Conservation (phyloP, 2,329 filamentous ascomycete genomes). For the Alternaria infectoria region DNA sequence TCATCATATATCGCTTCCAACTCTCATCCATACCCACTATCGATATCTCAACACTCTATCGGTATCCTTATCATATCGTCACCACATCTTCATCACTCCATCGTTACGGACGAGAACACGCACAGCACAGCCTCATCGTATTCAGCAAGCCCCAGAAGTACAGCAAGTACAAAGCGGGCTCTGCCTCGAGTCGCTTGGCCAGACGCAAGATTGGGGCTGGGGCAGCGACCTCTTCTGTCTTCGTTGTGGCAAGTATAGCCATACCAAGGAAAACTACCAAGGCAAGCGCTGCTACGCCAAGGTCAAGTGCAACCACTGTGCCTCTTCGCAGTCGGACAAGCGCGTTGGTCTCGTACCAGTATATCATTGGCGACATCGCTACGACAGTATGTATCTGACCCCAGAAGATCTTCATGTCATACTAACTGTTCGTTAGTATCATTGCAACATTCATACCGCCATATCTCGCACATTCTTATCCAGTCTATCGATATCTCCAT, state of each 20-base stretch:
- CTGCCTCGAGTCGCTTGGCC: background rate
- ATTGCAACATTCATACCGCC: background rate
- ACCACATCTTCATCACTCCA: background rate
- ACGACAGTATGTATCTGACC: background rate
- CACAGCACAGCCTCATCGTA: background rate
- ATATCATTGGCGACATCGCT: background rate
- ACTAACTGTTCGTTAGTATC: background rate
- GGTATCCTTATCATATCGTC: background rate
- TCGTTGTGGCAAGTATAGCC: conserved; percentile 1
- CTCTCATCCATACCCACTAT: background rate
- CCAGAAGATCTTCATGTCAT: background rate
- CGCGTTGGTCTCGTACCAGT: background rate
- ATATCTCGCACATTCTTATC: background rate
- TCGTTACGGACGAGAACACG: background rate
- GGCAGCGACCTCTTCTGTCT: conserved; percentile 9
- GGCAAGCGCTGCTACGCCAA: background rate
- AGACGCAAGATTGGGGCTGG: background rate
- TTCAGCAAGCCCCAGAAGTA: background rate
- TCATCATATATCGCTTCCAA: background rate
- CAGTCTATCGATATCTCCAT: background rate
- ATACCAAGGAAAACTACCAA: background rate
- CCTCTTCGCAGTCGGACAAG: background rate
- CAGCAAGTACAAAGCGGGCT: background rate
- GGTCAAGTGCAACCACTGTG: background rate
- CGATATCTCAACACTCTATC: background rate